A percentile compares a stretch with the other conserved stretches of the same genome.
Conservation (phyloP, 768 basidiomycete genomes). For the Amyloporia xantha region DNA sequence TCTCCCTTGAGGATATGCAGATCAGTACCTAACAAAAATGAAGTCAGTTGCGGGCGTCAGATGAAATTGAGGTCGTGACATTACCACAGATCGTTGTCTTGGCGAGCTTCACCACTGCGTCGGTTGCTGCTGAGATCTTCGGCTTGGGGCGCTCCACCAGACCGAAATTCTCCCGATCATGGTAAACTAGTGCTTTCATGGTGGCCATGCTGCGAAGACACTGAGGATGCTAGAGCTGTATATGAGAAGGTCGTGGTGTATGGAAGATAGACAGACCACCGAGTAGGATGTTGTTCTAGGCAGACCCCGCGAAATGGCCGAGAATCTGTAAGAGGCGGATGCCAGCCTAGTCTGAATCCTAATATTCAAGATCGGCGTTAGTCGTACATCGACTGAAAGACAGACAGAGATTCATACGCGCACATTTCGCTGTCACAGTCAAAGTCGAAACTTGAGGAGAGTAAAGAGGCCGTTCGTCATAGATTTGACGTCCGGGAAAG, state of each 20-base stretch:
- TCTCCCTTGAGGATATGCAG: slow-evolving; percentile 27
- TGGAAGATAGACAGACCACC: background rate
- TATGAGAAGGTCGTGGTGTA: background rate
- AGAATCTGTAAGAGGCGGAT: background rate
- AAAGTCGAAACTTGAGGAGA: no score
- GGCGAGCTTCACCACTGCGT: slow-evolving; percentile 1
- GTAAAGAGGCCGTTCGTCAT: no score
- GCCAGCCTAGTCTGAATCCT: background rate
- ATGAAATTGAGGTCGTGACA: background rate
- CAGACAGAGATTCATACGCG: no score
- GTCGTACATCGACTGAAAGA: no score
- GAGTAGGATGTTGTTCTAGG: background rate
- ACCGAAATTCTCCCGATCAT: background rate
- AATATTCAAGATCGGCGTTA: no score
- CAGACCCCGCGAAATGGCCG: background rate
- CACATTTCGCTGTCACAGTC: no score
- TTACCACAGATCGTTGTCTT: slow-evolving; percentile 4
- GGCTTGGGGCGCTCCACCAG: slow-evolving; percentile 3
- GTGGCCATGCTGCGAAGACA: background rate
- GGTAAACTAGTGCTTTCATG: slow-evolving; percentile 6
- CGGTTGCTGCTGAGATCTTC: background rate
- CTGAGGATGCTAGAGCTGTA: background rate
- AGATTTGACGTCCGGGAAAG: no score
- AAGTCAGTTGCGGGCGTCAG: background rate
- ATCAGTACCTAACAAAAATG: slow-evolving; percentile 27